phyloP scores from a whole-genome alignment of 163 green algal genomes.

The Chloroidium sp. region DNA sequence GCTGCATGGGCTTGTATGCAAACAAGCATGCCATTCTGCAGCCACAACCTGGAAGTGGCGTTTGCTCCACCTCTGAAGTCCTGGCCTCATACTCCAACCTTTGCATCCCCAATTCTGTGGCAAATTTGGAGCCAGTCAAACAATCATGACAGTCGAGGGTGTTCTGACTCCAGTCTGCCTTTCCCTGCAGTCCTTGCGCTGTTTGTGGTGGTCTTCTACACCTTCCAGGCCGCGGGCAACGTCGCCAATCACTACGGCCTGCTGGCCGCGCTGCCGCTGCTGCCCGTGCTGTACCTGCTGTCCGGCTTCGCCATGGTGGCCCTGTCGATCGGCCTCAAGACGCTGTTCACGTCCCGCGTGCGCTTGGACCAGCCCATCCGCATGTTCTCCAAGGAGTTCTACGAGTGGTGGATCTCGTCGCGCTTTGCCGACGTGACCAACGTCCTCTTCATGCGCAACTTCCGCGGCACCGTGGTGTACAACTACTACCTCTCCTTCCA shows the following conservation, averaged over 20 bases:
- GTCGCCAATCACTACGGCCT: not conserved
- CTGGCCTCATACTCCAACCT: too few relatives aligned
- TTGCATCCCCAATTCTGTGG: too few relatives aligned
- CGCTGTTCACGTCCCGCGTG: not conserved
- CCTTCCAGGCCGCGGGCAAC: not conserved
- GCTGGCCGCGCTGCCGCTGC: not conserved
- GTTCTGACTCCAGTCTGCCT: too few relatives aligned
- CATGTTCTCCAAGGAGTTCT: conserved; percentile 9
- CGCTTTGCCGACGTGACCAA: conserved; percentile 5
- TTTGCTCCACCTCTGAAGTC: too few relatives aligned
- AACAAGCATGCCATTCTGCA: too few relatives aligned
- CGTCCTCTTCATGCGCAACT: conserved; percentile 2
- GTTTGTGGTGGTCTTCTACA: not conserved
- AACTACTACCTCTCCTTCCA: too few relatives aligned
- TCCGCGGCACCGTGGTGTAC: conserved; percentile 1
- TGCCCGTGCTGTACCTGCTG: not conserved
- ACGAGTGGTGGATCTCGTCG: conserved; percentile 6
- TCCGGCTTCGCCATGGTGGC: not conserved
- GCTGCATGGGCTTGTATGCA: too few relatives aligned
- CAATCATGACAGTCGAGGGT: too few relatives aligned
- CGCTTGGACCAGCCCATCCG: not conserved
- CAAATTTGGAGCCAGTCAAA: too few relatives aligned
- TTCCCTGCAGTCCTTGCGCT: not conserved
- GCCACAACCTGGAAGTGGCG: too few relatives aligned
- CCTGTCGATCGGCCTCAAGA: not conserved